Base-by-base conservation (phyloP, 2,329 filamentous ascomycete species). In the Talaromyces rugulosus region DNA sequence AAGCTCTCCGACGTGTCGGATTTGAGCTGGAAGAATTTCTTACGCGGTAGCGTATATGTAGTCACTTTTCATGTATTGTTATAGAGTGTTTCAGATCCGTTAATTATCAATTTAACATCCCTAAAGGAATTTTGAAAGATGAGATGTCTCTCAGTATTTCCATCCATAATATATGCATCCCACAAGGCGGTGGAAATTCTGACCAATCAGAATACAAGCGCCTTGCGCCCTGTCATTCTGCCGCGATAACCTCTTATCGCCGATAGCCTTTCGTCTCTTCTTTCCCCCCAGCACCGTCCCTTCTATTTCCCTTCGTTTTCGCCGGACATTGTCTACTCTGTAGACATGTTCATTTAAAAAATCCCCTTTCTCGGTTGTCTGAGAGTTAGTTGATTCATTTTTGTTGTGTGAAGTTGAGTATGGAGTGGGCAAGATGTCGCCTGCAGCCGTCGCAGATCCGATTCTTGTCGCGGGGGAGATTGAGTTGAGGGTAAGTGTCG, bases 11-110 rank as follows among this genome's bases (percentile, higher is more conserved):
- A 63, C 82, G 92, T 64, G 79, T 96, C 56, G 89, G 87, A 1
- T 97, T 97, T 76, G 93, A 97, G 78, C 87, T 97, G 65, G 85
- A 90, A 60, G 93, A 97, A 76, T 96, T 75, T 63, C 69, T 81
- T 66, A 75, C 77, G 28, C 72, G 75, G 66, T 80, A 89, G 58
- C 6, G 18, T 58, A 16, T 23, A 51, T 58, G 23, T 47, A 9
- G 31, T 62, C 56, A 3, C 11, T 30, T 27, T 30, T 51, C 18
- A 18, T 51, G 44, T 11, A 53, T 53, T 8, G 11, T n/a, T 8
- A 31, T 53, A 23, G 1, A 8, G 31, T 28, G 9, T 31, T 6
- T 6, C 3, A 23, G 18, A 51, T 3, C 6, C 28, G n/a, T n/a
- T 8, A 18, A 31, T 53, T 33, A 16, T n/a, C 2, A n/a, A n/a